Percentiles rank a stretch among this genome's conserved stretches.
These are phyloP conservation scores for Termitomyces titanicus DNA, from an alignment of 768 basidiomycete species.

Conservation along the genomic window DNA sequence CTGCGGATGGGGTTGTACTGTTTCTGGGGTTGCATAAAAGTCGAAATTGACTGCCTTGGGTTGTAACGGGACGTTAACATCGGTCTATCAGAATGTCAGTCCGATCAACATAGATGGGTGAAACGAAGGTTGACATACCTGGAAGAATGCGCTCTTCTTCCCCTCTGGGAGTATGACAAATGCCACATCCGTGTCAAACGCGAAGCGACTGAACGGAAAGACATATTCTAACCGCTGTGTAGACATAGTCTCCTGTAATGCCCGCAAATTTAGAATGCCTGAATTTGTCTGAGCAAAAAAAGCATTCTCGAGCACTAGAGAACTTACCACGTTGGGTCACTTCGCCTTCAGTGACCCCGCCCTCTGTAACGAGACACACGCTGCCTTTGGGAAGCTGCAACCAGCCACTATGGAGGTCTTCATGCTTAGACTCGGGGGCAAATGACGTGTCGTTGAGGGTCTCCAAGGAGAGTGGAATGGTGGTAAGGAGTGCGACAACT, in stretches of 20 bases:
- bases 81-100: constrained; percentile 43
- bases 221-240: constrained; percentile 67
- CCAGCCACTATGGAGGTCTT: constrained; percentile 67
- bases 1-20: constrained; percentile 40
- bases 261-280: constrained; percentile 60
- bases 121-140: constrained; percentile 34
- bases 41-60: constrained; percentile 18
- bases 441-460: constrained; percentile 57
- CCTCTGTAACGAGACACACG: constrained; percentile 61
- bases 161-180: constrained; percentile 63
- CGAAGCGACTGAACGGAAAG: constrained; percentile 73
- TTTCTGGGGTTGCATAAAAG: constrained; percentile 47
- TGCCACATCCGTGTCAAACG: constrained; percentile 72
- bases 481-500: constrained; percentile 53
- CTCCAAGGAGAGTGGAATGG: constrained; percentile 59
- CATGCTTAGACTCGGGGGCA: constrained; percentile 65
- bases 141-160: constrained; percentile 67
- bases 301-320: neutral
- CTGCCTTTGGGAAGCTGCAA: constrained; percentile 69
- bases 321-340: constrained; percentile 51
- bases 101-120: neutral
- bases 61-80: constrained; percentile 49
- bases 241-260: constrained; percentile 60
- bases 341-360: constrained; percentile 63
- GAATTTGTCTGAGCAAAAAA: neutral